Base-by-base conservation (phyloP, 371 early-diverging fungal species). In the Mortierella sp. region DNA sequence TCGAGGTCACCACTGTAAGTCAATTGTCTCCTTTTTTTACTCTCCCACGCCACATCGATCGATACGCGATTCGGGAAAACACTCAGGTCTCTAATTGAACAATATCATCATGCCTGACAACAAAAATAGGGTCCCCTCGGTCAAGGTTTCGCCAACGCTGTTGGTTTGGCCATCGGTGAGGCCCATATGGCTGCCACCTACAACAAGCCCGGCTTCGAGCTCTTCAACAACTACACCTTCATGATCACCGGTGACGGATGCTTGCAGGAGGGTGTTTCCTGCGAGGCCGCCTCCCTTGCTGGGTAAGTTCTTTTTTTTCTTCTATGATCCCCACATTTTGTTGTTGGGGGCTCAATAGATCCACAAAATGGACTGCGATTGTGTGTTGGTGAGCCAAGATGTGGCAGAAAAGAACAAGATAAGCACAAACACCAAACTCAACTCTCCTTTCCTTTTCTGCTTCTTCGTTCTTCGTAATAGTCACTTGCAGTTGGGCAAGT, bases 201-300 rank as follows among this genome's bases (percentile, higher is more conserved):
- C 92, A 99, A 99, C 94, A 93, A 91, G 81, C 95, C 96, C 45
- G 95, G 94, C 55, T 98, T 91, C 90, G 91, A 91, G 54, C 88
- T 99, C 58, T 92, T 99, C 88, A 92, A 96, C 90, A 96, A 97
- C 92, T 90, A 94, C 84, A 97, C 97, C 58, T 99, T 94, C 83
- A 95, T 94, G 86, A 94, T 99, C 74, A 91, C 96, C 55, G 99
- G 99, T 84, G 99, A 99, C 90, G 99, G 99, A 34, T 99, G 99
- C 92, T 92, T 99, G 84, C 99, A 99, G 92, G 99, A 99, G 92
- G 99, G 99, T 92, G 98, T 99, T 34, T 89, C 96, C 47, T 93
- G 96, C 58, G 99, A 99, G 91, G 99, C 99, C 45, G 92, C 94
- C 81, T 98, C 99, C 26, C 92, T 99, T 81, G 99, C 99, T 80